Base-by-base conservation (phyloP, 352 stramenopile genomes). In the Aphanomyces stellatus region DNA sequence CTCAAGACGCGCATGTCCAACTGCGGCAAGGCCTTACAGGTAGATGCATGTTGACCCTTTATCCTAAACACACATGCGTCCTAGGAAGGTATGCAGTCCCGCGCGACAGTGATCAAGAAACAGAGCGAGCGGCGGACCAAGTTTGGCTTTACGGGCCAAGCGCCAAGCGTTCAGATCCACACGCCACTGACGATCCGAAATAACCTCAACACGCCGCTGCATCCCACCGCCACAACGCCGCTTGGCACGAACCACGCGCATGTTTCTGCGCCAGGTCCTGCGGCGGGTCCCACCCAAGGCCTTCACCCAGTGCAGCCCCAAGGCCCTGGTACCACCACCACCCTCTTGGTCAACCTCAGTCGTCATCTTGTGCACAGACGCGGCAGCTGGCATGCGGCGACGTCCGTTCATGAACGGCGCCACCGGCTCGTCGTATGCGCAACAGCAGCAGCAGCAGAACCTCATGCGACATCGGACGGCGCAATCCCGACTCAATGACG, bases 1-100 rank as follows among this genome's bases (percentile, higher is more conserved):
- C 76, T 93, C 51, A 91, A 93, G 70, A 73, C 79, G 48, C 81
- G 85, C 46, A 91, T 82, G 57, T 83, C 85, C 51, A 91, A 90
- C 69, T 91, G 81, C 65, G 80, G 80, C 46, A 90, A 91, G 69
- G 72, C 76, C 27, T 90, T 93, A 56, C 85, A 93, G 62, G 85
- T 91, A 66, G 40, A 78, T 76, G 7, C 28, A 27, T 33, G 7
- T 24, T 61, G 5, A 41, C n/a, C n/a, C n/a, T n/a, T n/a, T n/a
- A n/a, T n/a, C n/a, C n/a, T n/a, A n/a, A n/a, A n/a, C n/a, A n/a
- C n/a, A n/a, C n/a, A n/a, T n/a, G n/a, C n/a, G n/a, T n/a, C 19
- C 11, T 37, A 93, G 82, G 74, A 84, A 63, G 81, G 79, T 25
- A 73, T 89, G 1, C 81, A 89, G 60, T 77, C 81, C 31, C 81